phyloP scores from a whole-genome alignment of 2,329 filamentous ascomycete genomes.

The Bretziella fagacearum region DNA sequence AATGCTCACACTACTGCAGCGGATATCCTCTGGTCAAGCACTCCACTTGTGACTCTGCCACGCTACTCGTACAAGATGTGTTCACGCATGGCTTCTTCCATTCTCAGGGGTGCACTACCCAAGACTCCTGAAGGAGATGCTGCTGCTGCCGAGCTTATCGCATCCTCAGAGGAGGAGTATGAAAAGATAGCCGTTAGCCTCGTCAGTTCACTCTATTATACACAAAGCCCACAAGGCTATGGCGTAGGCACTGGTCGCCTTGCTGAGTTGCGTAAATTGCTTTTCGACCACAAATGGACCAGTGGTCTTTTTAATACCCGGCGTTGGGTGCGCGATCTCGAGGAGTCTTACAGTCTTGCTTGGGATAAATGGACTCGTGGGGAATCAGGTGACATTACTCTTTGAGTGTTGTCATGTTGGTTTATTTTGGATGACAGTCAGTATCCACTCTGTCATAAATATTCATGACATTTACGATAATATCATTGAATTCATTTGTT shows the following conservation, averaged over 20 bases:
- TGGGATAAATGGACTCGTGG: slow-evolving; percentile 80
- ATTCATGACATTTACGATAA: not conserved
- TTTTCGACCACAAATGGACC: slow-evolving; percentile 71
- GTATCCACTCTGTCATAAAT: not conserved
- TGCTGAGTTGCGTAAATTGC: slow-evolving; percentile 57
- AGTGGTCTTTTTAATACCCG: slow-evolving; percentile 82
- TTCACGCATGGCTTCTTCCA: slow-evolving; percentile 91
- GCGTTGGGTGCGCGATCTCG: slow-evolving; percentile 80
- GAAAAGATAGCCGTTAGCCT: slow-evolving; percentile 59
- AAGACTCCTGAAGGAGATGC: slow-evolving; percentile 46
- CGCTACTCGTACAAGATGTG: slow-evolving; percentile 98
- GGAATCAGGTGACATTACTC: slow-evolving; percentile 82
- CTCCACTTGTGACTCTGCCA: slow-evolving; percentile 75
- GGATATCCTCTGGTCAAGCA: slow-evolving; percentile 91
- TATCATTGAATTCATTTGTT: not conserved
- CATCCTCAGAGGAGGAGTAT: slow-evolving; percentile 62
- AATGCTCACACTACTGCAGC: slow-evolving; percentile 96
- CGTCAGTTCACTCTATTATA: slow-evolving; percentile 46
- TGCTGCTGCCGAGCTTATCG: slow-evolving; percentile 62
- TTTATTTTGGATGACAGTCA: not conserved
- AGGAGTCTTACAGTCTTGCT: slow-evolving; percentile 72
- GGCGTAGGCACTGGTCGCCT: slow-evolving; percentile 50
- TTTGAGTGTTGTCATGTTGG: slow-evolving; percentile 25
- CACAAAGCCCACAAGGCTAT: slow-evolving; percentile 25
- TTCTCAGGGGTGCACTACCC: slow-evolving; percentile 76